These are phyloP conservation scores for Colletotrichum sp. DNA, from an alignment of 2,329 filamentous ascomycete genomes.

Conservation along the genomic window DNA sequence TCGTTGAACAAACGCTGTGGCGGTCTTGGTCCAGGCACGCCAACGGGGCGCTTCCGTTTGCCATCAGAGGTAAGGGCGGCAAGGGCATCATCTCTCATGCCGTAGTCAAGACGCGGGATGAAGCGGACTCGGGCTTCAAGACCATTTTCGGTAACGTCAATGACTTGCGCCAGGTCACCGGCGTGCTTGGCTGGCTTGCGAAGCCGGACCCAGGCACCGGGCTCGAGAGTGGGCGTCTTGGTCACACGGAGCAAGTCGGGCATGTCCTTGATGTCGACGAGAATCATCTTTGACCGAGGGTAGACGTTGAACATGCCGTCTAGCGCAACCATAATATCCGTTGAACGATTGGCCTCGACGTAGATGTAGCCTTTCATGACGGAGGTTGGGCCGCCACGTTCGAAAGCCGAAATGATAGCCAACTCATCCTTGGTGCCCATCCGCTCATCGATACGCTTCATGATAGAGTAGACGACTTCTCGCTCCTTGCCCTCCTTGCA, in stretches of 20 bases:
- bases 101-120: slow-evolving; percentile 92
- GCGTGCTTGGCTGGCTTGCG: slow-evolving; percentile 80
- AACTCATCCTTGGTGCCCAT: slow-evolving; percentile 79
- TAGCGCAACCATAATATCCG: slow-evolving; percentile 82
- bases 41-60: slow-evolving; percentile 80
- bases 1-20: slow-evolving; percentile 94
- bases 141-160: slow-evolving; percentile 92
- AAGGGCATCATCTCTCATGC: slow-evolving; percentile 76
- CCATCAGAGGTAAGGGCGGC: slow-evolving; percentile 54
- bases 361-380: slow-evolving; percentile 96
- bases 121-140: slow-evolving; percentile 85
- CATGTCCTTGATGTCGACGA: slow-evolving; percentile 97
- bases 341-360: slow-evolving; percentile 86
- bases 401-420: slow-evolving; percentile 88
- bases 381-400: slow-evolving; percentile 77
- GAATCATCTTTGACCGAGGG: slow-evolving; percentile 81
- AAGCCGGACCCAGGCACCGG: slow-evolving; percentile 91
- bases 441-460: slow-evolving; percentile 86
- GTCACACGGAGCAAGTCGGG: slow-evolving; percentile 90
- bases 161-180: slow-evolving; percentile 88
- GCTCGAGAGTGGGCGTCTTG: slow-evolving; percentile 84
- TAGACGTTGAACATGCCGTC: slow-evolving; percentile 91
- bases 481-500: slow-evolving; percentile 96
- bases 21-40: slow-evolving; percentile 69
- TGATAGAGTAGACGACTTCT: slow-evolving; percentile 86